Evolutionary conservation across 2,329 filamentous ascomycete species (phyloP).

Genomic region (Epichloe brachyelytri): DNA sequence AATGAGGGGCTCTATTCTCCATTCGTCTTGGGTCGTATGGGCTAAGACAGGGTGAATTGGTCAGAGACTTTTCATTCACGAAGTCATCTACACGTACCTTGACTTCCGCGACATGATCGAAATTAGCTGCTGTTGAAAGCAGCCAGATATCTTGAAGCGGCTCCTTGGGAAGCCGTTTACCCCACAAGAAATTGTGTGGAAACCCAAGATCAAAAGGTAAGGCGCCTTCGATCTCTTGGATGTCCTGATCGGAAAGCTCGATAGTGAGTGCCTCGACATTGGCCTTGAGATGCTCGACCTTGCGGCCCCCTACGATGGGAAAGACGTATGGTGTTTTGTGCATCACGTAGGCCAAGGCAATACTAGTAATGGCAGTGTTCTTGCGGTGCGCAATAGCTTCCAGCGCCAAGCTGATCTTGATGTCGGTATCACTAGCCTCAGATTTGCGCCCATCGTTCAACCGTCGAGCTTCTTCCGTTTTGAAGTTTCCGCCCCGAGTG

Average conservation of each 20-base stretch:
- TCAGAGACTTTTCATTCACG: neutral
- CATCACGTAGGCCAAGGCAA: conserved; percentile 61
- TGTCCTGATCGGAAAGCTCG: conserved; percentile 45
- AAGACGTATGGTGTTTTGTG: conserved; percentile 61
- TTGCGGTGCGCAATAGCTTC: conserved; percentile 36
- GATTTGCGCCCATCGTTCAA: conserved; percentile 23
- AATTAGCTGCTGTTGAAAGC: conserved; percentile 32
- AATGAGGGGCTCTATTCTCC: conserved; percentile 29
- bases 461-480: conserved; percentile 23
- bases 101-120: conserved; percentile 34
- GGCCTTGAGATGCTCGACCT: conserved; percentile 52
- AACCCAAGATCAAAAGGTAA: conserved; percentile 54
- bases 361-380: conserved; percentile 29
- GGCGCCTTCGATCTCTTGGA: conserved; percentile 52
- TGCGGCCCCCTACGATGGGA: conserved; percentile 59
- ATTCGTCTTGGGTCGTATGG: conserved; percentile 27
- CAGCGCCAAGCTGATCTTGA: conserved; percentile 31
- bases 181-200: conserved; percentile 46
- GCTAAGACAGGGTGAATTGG: conserved; percentile 13
- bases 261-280: conserved; percentile 58
- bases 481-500: conserved; percentile 37
- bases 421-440: conserved; percentile 38
- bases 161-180: conserved; percentile 22
- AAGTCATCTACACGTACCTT: conserved; percentile 16
- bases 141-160: conserved; percentile 28